Base-by-base conservation (phyloP, 176 grass and related monocot genomes). In the Zoysia pacifica region DNA sequence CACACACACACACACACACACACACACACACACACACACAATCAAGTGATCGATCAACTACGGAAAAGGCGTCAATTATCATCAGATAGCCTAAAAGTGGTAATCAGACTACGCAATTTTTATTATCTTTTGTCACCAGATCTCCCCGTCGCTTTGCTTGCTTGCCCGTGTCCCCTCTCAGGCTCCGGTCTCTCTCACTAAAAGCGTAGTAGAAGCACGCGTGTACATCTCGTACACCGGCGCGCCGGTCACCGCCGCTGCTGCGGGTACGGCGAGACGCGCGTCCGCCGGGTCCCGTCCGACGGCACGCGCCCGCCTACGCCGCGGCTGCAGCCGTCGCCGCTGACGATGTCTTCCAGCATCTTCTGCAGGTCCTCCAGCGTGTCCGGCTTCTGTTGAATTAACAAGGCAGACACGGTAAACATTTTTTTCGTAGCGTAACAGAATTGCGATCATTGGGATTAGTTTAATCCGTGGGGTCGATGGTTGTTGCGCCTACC, bases 321-420 rank as follows among this genome's bases (percentile, higher is more conserved):
- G 2, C 68, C 54, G 36, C 50, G 48, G 81, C 75, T 14, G 7
- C 35, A 74, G 13, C 72, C 74, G 79, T 83, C 90, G 63, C 86
- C 86, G 47, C 80, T 78, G 8, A 95, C 81, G 20, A 95, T 93
- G 73, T 95, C 90, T 56, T 74, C 82, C 64, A 95, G 90, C 95
- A 98, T 98, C 88, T 90, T 92, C 92, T 98, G 93, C 53, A 99
- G 85, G 63, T 99, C 97, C 45, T 99, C 97, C 48, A 91, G 69
- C 58, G 84, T 96, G 69, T 99, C 90, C 59, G 90, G 90, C 69
- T 93, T 96, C 97, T 99, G 84, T 69, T 64, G 60, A 20, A 65
- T 2, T 48, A 45, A 14, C 28, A 28, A 28, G 28, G 28, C 28
- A 28, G 28, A 28, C 28, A 28, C 28, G 28, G 28, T 28, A 28